phyloP scores from a whole-genome alignment of 1,139 yeast species.

The Kodamaea sp. region DNA sequence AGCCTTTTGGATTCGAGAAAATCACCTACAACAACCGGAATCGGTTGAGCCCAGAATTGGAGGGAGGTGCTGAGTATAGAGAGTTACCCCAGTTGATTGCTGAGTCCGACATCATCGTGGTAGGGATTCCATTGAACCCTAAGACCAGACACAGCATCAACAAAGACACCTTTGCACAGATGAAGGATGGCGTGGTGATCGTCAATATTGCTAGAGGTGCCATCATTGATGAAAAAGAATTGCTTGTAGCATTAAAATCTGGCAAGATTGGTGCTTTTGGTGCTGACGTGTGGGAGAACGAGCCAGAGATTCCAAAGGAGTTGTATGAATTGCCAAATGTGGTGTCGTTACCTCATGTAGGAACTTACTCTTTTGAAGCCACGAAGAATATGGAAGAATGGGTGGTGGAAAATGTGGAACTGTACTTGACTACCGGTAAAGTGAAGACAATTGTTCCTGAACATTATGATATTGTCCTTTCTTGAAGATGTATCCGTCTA shows the following conservation, averaged over 20 bases:
- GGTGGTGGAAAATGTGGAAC: constrained; percentile 48
- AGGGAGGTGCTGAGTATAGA: constrained; percentile 56
- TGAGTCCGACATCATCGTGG: constrained; percentile 57
- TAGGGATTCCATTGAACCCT: constrained; percentile 63
- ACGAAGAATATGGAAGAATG: constrained; percentile 58
- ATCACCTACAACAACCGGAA: constrained; percentile 63
- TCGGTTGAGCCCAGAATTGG: constrained; percentile 53
- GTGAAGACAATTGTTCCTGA: constrained; percentile 72
- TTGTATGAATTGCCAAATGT: constrained; percentile 57
- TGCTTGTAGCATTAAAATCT: constrained; percentile 59
- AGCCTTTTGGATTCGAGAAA: constrained; percentile 64
- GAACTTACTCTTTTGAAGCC: constrained; percentile 69
- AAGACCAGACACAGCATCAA: constrained; percentile 62
- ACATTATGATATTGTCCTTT: constrained; percentile 30
- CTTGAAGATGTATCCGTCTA: too few species aligned
- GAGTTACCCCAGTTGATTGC: constrained; percentile 56
- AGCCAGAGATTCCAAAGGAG: constrained; percentile 69
- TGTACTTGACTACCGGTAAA: constrained; percentile 54
- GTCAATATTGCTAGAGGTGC: constrained; percentile 78
- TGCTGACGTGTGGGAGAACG: constrained; percentile 81
- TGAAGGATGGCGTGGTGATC: constrained; percentile 65
- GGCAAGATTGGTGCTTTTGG: constrained; percentile 79
- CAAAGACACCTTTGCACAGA: constrained; percentile 50
- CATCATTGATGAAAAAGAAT: constrained; percentile 65
- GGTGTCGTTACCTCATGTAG: constrained; percentile 77